A percentile compares a stretch with the other conserved stretches of the same genome.
Conservation (phyloP, 2,329 filamentous ascomycete genomes). For the Penicillium brasilianum region DNA sequence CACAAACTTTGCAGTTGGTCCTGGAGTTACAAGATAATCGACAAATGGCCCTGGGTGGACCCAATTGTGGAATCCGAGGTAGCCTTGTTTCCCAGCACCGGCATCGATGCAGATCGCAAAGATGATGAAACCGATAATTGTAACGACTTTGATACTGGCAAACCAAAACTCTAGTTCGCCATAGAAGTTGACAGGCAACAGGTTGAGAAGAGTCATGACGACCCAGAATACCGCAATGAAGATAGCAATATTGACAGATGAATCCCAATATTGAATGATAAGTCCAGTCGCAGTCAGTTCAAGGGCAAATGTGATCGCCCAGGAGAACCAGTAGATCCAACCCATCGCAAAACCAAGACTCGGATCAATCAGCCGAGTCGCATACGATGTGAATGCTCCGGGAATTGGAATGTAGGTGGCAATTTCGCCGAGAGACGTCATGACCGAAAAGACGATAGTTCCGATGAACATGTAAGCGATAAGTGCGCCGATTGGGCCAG, state of each 20-base stretch:
- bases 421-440: constrained; percentile 20
- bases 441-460: constrained; percentile 21
- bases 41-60: constrained; percentile 20
- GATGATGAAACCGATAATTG: constrained; percentile 21
- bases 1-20: constrained; percentile 21
- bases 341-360: constrained; percentile 24
- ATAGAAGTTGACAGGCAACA: constrained; percentile 21
- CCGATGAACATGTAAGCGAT: constrained; percentile 22
- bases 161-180: constrained; percentile 24
- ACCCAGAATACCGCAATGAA: constrained; percentile 23
- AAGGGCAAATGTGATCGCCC: constrained; percentile 19
- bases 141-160: constrained; percentile 17
- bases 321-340: constrained; percentile 25
- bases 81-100: constrained; percentile 17
- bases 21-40: constrained; percentile 15
- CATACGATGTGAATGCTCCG: constrained; percentile 21
- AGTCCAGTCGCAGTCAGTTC: constrained; percentile 21
- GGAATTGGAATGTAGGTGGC: constrained; percentile 22
- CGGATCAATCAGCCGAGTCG: constrained; percentile 19
- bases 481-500: constrained; percentile 17
- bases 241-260: constrained; percentile 13
- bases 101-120: constrained; percentile 22
- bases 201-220: constrained; percentile 16
- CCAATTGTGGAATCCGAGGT: constrained; percentile 23
- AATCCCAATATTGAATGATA: constrained; percentile 24